Percentiles rank a stretch among this genome's conserved stretches.
Conservation (phyloP, 139 green algal genomes). For the Micromonas pusilla region DNA sequence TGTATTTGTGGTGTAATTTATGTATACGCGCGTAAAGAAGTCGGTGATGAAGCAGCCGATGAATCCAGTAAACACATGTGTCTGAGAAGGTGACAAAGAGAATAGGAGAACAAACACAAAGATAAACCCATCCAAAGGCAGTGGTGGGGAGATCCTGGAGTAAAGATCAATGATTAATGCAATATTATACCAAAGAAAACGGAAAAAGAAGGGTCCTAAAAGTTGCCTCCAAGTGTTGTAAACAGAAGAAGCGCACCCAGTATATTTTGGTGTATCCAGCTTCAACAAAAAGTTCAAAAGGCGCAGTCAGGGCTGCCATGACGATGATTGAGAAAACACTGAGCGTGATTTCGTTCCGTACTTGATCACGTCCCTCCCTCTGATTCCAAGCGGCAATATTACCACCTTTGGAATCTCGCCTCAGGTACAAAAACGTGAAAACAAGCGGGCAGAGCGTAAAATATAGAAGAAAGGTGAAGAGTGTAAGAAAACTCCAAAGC, state of each 20-base stretch:
- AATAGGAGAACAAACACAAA: background rate
- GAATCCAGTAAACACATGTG: conserved; percentile 25
- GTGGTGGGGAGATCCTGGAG: background rate
- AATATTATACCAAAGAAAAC: too few species aligned
- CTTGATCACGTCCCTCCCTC: conserved; percentile 17
- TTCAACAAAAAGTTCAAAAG: conserved; percentile 17
- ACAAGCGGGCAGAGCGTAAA: conserved; percentile 14
- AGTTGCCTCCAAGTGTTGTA: too few species aligned
- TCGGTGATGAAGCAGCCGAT: conserved; percentile 10
- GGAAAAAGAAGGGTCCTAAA: too few species aligned
- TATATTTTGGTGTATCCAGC: conserved; percentile 17
- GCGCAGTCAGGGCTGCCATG: conserved; percentile 17
- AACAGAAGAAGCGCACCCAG: conserved; percentile 7
- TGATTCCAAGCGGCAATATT: conserved; percentile 15
- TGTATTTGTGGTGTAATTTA: conserved; percentile 24
- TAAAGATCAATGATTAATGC: too few species aligned
- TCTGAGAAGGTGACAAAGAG: conserved; percentile 9
- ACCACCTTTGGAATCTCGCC: background rate
- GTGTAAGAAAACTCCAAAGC: conserved; percentile 17
- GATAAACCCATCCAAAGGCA: background rate
- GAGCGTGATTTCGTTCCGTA: conserved; percentile 14
- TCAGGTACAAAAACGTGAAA: conserved; percentile 6
- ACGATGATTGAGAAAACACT: conserved; percentile 7
- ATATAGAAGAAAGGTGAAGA: conserved; percentile 19
- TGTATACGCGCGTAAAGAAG: conserved; percentile 5